Percentiles rank a stretch among this genome's conserved stretches.
Conservation (phyloP, 2,329 filamentous ascomycete species). For the Penicillium sp. region DNA sequence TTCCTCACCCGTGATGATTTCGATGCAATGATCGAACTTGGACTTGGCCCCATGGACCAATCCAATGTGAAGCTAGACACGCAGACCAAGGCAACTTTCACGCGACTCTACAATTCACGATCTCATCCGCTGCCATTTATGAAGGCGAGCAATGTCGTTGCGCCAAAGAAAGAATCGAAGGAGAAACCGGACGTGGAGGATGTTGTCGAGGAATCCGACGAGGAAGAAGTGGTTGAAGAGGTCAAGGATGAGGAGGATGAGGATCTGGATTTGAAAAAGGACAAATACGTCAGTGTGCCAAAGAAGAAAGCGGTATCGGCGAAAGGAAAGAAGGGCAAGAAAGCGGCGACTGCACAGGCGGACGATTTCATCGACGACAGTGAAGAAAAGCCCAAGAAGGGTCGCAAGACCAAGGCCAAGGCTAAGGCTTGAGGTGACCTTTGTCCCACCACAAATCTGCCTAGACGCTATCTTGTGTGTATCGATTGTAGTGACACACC, state of each 20-base stretch:
- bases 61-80: constrained; percentile 70
- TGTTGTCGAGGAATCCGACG: constrained; percentile 86
- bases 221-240: constrained; percentile 54
- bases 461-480: too few species aligned
- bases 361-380: constrained; percentile 43
- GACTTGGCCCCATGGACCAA: constrained; percentile 76
- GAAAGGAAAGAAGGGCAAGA: constrained; percentile 39
- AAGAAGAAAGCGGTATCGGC: constrained; percentile 49
- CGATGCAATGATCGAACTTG: constrained; percentile 85
- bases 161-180: constrained; percentile 63
- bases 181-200: constrained; percentile 93
- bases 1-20: constrained; percentile 92
- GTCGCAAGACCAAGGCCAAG: constrained; percentile 24
- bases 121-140: constrained; percentile 92
- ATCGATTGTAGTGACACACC: too few species aligned
- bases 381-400: constrained; percentile 52
- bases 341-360: constrained; percentile 30
- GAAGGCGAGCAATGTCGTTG: constrained; percentile 74
- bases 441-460: too few species aligned
- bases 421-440: constrained; percentile 15
- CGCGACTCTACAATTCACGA: constrained; percentile 79
- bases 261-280: constrained; percentile 78
- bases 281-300: constrained; percentile 92
- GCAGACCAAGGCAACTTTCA: constrained; percentile 84
- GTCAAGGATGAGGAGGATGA: constrained; percentile 64